Base-by-base conservation (phyloP, 768 basidiomycete species). In the Suillus bovinus region DNA sequence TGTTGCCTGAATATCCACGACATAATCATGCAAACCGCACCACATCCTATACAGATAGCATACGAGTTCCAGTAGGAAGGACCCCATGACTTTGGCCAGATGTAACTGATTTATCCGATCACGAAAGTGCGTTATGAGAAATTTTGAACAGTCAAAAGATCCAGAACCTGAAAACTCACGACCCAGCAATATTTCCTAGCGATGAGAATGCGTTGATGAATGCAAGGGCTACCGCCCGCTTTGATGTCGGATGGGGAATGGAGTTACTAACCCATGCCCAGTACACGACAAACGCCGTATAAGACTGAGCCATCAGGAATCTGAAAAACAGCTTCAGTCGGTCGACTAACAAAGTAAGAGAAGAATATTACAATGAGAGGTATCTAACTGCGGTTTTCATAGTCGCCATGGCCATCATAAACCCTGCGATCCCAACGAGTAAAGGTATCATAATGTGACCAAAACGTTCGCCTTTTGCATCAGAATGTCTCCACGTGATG, bases 141-240 rank as follows among this genome's bases (percentile, higher is more conserved):
- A 29, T 42, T 34, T 10, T 13, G 42, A 22, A 44, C 11, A 20
- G 9, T 59, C 29, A 20, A 24, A 36, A 60, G 14, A 10, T 17
- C 44, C 11, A 9, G 44, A 27, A 52, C 31, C 10, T 34, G 33
- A 34, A 34, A 8, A 83, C 86, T 77, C 79, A 95, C 79, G 92
- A 88, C 64, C 94, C 94, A 47, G 86, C 77, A 46, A 96, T 81
- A 76, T 96, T 96, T 1, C 94, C 94, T 4, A 92, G 80, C 69
- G 92, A 87, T 10, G 89, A 88, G 69, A 93, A 85, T 46, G 88
- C 85, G 72, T 95, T 94, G 68, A 94, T 84, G 63, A 91, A 76
- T 2, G 93, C 94, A 54, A 96, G 80, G 14, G 89, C 89, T n/a
- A 94, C 89, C 3, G 94, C 90, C 5, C 94, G 87, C 75, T 95